Conservation (phyloP, 768 basidiomycete species). For the Strobilomyces confusus region DNA sequence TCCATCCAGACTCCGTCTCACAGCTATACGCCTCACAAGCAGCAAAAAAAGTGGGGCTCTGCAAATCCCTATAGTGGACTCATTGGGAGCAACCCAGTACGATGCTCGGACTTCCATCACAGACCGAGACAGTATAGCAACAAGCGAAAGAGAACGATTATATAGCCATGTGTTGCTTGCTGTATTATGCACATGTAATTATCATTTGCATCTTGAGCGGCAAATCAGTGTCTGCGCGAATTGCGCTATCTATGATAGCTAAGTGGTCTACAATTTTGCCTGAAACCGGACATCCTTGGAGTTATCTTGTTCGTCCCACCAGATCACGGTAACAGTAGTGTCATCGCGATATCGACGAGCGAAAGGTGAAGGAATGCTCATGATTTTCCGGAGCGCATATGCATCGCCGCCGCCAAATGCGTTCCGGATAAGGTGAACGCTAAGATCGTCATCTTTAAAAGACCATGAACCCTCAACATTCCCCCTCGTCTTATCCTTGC, state of each 20-base stretch:
- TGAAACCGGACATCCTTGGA: constrained; percentile 37
- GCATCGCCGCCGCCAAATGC: constrained; percentile 86
- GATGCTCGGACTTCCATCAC: constrained; percentile 21
- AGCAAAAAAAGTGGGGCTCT: constrained; percentile 26
- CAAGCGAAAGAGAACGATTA: constrained; percentile 34
- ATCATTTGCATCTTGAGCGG: constrained; percentile 1
- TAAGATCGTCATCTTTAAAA: constrained; percentile 75
- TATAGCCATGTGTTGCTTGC: constrained; percentile 27
- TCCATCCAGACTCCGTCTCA: constrained; percentile 22
- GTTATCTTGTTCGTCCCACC: constrained; percentile 69
- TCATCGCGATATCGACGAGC: constrained; percentile 81
- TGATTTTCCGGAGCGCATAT: constrained; percentile 47
- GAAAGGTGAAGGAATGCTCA: constrained; percentile 82
- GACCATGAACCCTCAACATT: constrained; percentile 56
- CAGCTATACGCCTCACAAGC: constrained; percentile 18
- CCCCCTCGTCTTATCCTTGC: constrained; percentile 47
- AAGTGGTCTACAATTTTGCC: constrained; percentile 46
- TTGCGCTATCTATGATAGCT: background rate
- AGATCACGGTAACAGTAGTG: constrained; percentile 78
- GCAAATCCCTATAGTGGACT: constrained; percentile 35
- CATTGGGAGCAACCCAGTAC: constrained; percentile 34
- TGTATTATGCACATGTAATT: constrained; percentile 8
- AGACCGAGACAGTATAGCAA: constrained; percentile 29
- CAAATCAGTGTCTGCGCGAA: background rate
- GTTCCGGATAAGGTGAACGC: constrained; percentile 84